Percentiles rank a stretch among this genome's conserved stretches.
phyloP scores from a whole-genome alignment of 352 stramenopile genomes.

The Saprolegnia diclina region DNA sequence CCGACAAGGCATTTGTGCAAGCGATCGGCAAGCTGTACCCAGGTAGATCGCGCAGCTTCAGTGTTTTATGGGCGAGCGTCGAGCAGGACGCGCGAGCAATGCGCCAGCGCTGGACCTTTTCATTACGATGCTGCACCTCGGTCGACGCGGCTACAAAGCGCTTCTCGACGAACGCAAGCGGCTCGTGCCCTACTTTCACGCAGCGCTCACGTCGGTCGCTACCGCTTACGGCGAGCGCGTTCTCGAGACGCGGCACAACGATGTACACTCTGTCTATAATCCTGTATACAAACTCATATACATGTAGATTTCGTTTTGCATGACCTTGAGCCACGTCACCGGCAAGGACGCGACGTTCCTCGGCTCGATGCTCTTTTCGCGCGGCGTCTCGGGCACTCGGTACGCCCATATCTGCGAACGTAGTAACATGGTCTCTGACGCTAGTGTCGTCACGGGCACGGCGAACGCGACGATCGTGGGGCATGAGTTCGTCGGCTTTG shows the following conservation, averaged over 20 bases:
- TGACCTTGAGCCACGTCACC: slow-evolving; percentile 85
- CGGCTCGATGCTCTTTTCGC: slow-evolving; percentile 98
- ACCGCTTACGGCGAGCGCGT: slow-evolving; percentile 86
- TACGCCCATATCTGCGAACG: slow-evolving; percentile 22
- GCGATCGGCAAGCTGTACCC: slow-evolving; percentile 93
- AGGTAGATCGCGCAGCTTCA: slow-evolving; percentile 26
- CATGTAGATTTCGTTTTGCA: slow-evolving; percentile 64
- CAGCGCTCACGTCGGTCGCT: slow-evolving; percentile 68
- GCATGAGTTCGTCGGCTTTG: slow-evolving; percentile 89
- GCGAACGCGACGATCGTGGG: slow-evolving; percentile 87
- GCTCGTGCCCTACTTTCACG: slow-evolving; percentile 67
- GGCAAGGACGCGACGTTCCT: slow-evolving; percentile 70
- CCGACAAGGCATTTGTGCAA: slow-evolving; percentile 68
- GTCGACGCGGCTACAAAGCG: slow-evolving; percentile 76
- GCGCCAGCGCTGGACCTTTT: slow-evolving; percentile 96
- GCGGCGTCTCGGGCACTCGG: slow-evolving; percentile 93
- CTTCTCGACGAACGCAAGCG: slow-evolving; percentile 84
- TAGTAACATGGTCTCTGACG: not conserved
- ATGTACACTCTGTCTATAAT: slow-evolving; percentile 33
- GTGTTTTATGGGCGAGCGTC: too few species aligned
- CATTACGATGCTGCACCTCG: slow-evolving; percentile 98
- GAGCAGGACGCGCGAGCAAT: slow-evolving; percentile 86
- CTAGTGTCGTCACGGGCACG: slow-evolving; percentile 82
- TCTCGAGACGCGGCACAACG: slow-evolving; percentile 88
- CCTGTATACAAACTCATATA: not conserved